Evolutionary conservation across 306 rosid genomes (phyloP).

Genomic region (Cicer bijugum): DNA sequence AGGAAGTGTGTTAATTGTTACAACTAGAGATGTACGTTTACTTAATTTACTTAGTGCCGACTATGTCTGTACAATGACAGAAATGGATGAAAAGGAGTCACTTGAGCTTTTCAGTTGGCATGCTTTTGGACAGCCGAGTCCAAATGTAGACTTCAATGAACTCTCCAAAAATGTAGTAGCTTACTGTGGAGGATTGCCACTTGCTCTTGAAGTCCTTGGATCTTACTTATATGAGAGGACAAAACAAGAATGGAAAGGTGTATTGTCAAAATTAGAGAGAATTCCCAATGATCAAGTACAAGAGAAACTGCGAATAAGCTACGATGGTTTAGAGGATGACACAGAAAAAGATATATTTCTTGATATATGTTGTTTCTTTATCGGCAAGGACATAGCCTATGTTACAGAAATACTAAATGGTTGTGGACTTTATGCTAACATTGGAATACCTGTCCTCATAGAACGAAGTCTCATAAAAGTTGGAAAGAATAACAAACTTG

Average conservation of each 20-base stretch:
- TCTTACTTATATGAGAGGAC: constrained; percentile 40
- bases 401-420: constrained; percentile 45
- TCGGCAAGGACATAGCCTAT: constrained; percentile 28
- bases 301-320: constrained; percentile 35
- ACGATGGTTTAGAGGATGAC: constrained; percentile 22
- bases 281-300: constrained; percentile 44
- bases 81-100: constrained; percentile 40
- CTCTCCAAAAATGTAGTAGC: constrained; percentile 23
- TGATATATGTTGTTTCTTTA: constrained; percentile 54
- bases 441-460: constrained; percentile 42
- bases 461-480: constrained; percentile 44
- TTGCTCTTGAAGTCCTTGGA: constrained; percentile 54
- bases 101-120: constrained; percentile 46
- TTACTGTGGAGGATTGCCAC: constrained; percentile 50
- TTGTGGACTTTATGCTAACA: constrained; percentile 42
- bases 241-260: constrained; percentile 32
- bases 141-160: not conserved
- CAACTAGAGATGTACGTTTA: constrained; percentile 43
- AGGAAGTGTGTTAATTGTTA: constrained; percentile 46
- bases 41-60: constrained; percentile 20
- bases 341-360: constrained; percentile 44
- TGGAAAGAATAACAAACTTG: constrained; percentile 35
- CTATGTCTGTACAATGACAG: not conserved
- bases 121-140: constrained; percentile 24
- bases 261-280: constrained; percentile 42